Evolutionary conservation across 495 filamentous ascomycete species (phyloP).

Genomic region (Penicillium angulare): DNA sequence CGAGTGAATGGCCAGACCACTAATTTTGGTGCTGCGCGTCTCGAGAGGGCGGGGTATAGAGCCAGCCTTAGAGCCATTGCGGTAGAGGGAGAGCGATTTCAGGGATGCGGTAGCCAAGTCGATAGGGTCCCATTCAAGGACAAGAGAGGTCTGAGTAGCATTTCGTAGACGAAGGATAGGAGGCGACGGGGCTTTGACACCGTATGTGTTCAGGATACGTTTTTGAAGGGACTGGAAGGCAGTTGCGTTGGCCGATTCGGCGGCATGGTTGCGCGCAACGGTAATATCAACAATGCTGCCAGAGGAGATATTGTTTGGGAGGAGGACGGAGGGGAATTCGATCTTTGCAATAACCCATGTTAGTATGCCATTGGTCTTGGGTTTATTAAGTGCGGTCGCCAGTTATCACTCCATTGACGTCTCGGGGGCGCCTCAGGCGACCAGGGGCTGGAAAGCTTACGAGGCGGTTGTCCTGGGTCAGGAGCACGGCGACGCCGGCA

Average conservation of each 20-base stretch:
- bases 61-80: slow-evolving; percentile 94
- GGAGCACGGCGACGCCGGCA: slow-evolving; percentile 92
- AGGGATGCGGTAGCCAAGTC: slow-evolving; percentile 88
- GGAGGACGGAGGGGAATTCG: slow-evolving; percentile 96
- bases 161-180: slow-evolving; percentile 89
- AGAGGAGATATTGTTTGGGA: slow-evolving; percentile 89
- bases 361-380: slow-evolving; percentile 3
- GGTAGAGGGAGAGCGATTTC: slow-evolving; percentile 82
- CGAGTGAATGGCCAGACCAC: slow-evolving; percentile 90
- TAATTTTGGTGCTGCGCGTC: slow-evolving; percentile 93
- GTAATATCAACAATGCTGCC: slow-evolving; percentile 98
- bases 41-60: slow-evolving; percentile 82
- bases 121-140: slow-evolving; percentile 98
- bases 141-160: slow-evolving; percentile 93
- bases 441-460: slow-evolving; percentile 53
- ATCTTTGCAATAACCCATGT: slow-evolving; percentile 59
- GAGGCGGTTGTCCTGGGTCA: slow-evolving; percentile 95
- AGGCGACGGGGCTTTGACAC: slow-evolving; percentile 70
- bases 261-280: slow-evolving; percentile 79
- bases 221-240: slow-evolving; percentile 82
- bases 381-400: slow-evolving; percentile 2
- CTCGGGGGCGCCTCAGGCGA: slow-evolving; percentile 9
- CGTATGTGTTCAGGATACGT: slow-evolving; percentile 82
- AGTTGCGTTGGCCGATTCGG: slow-evolving; percentile 69
- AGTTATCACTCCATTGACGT: not conserved